Percentiles rank a stretch among this genome's conserved stretches.
Evolutionary conservation across 1,284 basidiomycete species (phyloP).

Genomic region (Uromyces viciae-fabae): DNA sequence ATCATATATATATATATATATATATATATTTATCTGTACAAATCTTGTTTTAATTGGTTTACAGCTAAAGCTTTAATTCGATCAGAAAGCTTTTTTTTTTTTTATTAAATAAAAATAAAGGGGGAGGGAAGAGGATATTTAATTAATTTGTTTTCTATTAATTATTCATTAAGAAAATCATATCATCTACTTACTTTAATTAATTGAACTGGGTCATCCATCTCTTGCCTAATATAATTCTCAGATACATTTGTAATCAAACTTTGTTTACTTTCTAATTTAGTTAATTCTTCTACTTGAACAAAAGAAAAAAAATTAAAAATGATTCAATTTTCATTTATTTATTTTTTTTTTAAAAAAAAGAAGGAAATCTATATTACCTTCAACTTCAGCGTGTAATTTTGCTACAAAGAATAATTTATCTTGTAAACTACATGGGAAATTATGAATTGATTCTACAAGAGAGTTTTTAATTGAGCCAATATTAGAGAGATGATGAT

Average conservation of each 20-base stretch:
- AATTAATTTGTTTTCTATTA: too few species aligned
- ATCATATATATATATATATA: too few species aligned
- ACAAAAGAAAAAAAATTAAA: neutral
- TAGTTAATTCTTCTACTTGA: neutral
- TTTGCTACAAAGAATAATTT: slow-evolving; percentile 15
- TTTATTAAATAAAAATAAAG: neutral
- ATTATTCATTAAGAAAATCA: neutral
- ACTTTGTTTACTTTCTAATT: neutral
- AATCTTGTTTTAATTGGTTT: slow-evolving; percentile 5
- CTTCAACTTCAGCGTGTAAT: slow-evolving; percentile 29
- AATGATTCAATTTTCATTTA: neutral
- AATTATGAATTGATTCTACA: neutral
- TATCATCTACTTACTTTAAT: neutral
- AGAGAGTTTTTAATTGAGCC: neutral
- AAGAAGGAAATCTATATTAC: neutral
- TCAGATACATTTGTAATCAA: neutral
- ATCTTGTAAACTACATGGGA: neutral
- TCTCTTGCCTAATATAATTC: neutral
- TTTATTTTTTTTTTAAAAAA: neutral
- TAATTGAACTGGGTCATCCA: neutral
- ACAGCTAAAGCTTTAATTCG: slow-evolving; percentile 4
- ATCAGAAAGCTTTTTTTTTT: neutral
- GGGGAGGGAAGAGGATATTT: too few species aligned
- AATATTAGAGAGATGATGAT: neutral
- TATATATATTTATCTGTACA: too few species aligned